phyloP scores from a whole-genome alignment of 129 eudicot species.

The Smallanthus sonchifolius region DNA sequence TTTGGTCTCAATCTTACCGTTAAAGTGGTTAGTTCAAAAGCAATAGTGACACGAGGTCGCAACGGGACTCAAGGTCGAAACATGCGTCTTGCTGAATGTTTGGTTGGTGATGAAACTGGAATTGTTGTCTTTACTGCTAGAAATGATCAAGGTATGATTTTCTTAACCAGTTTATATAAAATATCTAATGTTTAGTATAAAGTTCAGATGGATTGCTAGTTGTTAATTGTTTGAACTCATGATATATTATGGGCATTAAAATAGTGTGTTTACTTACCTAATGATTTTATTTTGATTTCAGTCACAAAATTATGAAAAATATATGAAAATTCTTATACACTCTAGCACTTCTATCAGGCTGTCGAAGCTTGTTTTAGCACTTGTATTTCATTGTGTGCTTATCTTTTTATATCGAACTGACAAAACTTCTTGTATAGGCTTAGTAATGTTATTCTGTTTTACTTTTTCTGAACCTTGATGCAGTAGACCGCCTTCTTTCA shows the following conservation, averaged over 20 bases:
- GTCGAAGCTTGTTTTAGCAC: slow-evolving; percentile 10
- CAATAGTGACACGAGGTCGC: slow-evolving; percentile 51
- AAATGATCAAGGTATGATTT: slow-evolving; percentile 62
- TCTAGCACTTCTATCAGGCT: background rate
- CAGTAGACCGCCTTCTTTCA: background rate
- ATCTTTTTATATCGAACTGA: background rate
- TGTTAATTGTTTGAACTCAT: background rate
- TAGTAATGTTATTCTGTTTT: background rate
- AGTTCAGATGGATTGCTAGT: background rate
- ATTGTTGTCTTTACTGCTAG: slow-evolving; percentile 74
- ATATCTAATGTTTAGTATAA: background rate
- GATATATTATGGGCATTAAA: slow-evolving; percentile 4
- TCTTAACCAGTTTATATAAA: background rate
- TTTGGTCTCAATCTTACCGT: slow-evolving; percentile 59
- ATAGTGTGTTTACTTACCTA: background rate
- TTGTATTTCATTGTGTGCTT: background rate
- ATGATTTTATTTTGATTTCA: background rate
- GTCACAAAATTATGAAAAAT: background rate
- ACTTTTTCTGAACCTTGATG: background rate
- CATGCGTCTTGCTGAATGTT: slow-evolving; percentile 67
- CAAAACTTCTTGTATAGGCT: background rate
- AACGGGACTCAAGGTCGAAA: slow-evolving; percentile 53
- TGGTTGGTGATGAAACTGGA: slow-evolving; percentile 81
- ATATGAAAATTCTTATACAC: background rate
- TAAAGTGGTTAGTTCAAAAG: slow-evolving; percentile 60